These are phyloP conservation scores for Nitzschia putrida DNA, from an alignment of 108 stramenopile genomes.

Conservation along the genomic window DNA sequence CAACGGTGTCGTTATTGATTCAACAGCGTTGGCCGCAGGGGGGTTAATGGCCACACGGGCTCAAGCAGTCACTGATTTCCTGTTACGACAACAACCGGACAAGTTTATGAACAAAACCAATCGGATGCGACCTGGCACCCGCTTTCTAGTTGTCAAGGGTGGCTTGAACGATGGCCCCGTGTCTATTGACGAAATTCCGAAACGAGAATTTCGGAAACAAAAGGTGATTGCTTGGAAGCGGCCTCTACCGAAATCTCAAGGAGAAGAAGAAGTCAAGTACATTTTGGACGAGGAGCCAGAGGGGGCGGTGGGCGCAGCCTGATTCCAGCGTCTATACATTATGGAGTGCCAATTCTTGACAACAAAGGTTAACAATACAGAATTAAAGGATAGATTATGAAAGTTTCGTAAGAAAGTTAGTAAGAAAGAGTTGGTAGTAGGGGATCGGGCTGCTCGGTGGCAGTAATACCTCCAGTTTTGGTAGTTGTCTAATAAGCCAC, in stretches of 20 bases:
- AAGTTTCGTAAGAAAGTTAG: too few relatives aligned
- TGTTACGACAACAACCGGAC: slow-evolving; percentile 38
- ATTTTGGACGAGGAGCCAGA: slow-evolving; percentile 4
- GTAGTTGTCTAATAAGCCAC: too few relatives aligned
- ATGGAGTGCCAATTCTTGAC: too few relatives aligned
- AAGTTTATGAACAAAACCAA: slow-evolving; percentile 40
- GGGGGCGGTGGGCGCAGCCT: too few relatives aligned
- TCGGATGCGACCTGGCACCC: slow-evolving; percentile 28
- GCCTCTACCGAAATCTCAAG: not conserved
- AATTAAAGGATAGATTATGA: too few relatives aligned
- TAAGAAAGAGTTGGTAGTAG: too few relatives aligned
- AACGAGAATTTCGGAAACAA: slow-evolving; percentile 10
- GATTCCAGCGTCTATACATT: too few relatives aligned
- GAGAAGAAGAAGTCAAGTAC: not conserved
- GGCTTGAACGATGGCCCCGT: slow-evolving; percentile 46
- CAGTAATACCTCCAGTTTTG: too few relatives aligned
- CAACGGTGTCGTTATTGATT: slow-evolving; percentile 51
- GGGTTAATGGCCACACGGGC: slow-evolving; percentile 37
- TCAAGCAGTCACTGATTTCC: slow-evolving; percentile 30
- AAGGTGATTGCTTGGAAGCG: slow-evolving; percentile 2
- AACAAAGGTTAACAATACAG: too few relatives aligned
- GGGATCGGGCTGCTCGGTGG: too few relatives aligned
- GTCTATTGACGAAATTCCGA: slow-evolving; percentile 28
- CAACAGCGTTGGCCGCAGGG: slow-evolving; percentile 52
- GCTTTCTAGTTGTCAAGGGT: slow-evolving; percentile 41